Evolutionary conservation across 805 yeast genomes (phyloP).

Genomic region (Vanderwaltozyma verrucispora): DNA sequence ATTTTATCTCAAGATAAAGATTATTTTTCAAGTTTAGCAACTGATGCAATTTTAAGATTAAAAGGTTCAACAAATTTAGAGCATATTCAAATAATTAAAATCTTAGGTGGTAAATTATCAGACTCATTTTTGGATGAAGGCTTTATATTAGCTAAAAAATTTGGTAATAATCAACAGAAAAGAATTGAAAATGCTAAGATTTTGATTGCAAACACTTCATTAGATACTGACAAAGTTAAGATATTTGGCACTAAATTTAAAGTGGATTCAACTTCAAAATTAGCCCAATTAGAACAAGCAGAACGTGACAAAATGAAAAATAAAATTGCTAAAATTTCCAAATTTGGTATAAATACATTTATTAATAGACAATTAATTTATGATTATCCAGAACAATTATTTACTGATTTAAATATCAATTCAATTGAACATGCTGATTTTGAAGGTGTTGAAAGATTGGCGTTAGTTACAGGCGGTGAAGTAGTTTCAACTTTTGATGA

Average conservation of each 20-base stretch:
- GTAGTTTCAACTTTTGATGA: conserved; percentile 93
- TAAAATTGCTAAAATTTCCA: conserved; percentile 82
- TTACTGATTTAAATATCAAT: conserved; percentile 77
- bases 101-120: conserved; percentile 81
- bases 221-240: conserved; percentile 96
- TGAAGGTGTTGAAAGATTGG: conserved; percentile 94
- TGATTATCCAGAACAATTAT: conserved; percentile 95
- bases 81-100: conserved; percentile 87
- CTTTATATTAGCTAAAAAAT: conserved; percentile 79
- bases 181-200: conserved; percentile 72
- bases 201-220: conserved; percentile 86
- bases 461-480: conserved; percentile 96
- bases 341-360: conserved; percentile 79
- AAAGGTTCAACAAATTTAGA: conserved; percentile 82
- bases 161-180: conserved; percentile 93
- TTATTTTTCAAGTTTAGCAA: conserved; percentile 80
- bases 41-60: conserved; percentile 83
- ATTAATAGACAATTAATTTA: conserved; percentile 94
- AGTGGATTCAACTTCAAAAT: conserved; percentile 88
- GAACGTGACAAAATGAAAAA: conserved; percentile 87
- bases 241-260: conserved; percentile 96
- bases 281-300: conserved; percentile 89
- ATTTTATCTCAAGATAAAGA: conserved; percentile 92
- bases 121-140: conserved; percentile 97
- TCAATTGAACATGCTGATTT: conserved; percentile 98